Evolutionary conservation across 192 early-diverging fungal genomes (phyloP).

Genomic region (Umbelopsis isabellina): DNA sequence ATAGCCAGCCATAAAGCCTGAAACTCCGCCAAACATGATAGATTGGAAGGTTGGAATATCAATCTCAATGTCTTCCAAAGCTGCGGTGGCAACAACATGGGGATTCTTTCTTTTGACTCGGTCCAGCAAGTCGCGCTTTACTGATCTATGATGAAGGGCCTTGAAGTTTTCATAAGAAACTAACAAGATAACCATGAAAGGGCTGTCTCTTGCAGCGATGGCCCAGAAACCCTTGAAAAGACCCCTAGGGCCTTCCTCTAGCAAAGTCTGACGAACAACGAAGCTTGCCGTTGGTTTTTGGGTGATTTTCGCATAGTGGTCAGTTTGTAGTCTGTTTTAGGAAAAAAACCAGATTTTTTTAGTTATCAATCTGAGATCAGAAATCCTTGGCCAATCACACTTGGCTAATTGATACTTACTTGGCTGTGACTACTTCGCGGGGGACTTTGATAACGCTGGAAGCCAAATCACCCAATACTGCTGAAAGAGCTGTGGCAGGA

Average conservation of each 20-base stretch:
- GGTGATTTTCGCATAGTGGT: slow-evolving; percentile 49
- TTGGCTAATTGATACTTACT: slow-evolving; percentile 20
- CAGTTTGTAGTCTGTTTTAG: slow-evolving; percentile 61
- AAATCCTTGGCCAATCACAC: neutral
- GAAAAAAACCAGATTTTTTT: slow-evolving; percentile 15
- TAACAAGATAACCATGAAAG: slow-evolving; percentile 80
- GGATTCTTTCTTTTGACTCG: slow-evolving; percentile 21
- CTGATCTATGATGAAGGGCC: slow-evolving; percentile 57
- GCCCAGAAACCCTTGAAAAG: slow-evolving; percentile 74
- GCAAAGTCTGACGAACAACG: slow-evolving; percentile 58
- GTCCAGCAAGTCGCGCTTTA: slow-evolving; percentile 33
- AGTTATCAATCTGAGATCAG: slow-evolving; percentile 18
- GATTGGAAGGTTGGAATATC: slow-evolving; percentile 68
- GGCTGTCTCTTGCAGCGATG: slow-evolving; percentile 71
- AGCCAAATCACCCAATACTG: slow-evolving; percentile 69
- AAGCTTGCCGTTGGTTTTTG: slow-evolving; percentile 44
- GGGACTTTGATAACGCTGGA: slow-evolving; percentile 79
- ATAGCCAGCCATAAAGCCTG: slow-evolving; percentile 73
- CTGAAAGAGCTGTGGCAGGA: slow-evolving; percentile 70
- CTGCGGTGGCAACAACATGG: slow-evolving; percentile 47
- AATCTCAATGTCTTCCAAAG: slow-evolving; percentile 58
- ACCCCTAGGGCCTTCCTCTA: slow-evolving; percentile 61
- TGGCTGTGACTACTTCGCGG: slow-evolving; percentile 73
- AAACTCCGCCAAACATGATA: slow-evolving; percentile 72
- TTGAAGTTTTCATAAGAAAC: slow-evolving; percentile 79